Percentiles rank a stretch among this genome's conserved stretches.
phyloP scores from a whole-genome alignment of 177 flowering plant species.

The Vitis hybrid region DNA sequence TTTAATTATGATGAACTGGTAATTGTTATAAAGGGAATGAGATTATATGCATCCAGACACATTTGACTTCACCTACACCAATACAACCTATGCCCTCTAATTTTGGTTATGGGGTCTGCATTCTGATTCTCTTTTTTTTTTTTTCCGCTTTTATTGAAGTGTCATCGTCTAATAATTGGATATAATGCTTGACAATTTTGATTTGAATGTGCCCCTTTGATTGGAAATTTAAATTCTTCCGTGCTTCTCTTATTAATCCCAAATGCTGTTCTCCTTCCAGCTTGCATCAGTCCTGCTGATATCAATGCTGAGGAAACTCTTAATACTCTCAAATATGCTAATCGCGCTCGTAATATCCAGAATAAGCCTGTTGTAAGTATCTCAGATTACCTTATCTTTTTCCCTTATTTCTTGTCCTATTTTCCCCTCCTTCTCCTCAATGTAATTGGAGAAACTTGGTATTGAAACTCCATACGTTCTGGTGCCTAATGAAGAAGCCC shows the following conservation, averaged over 20 bases:
- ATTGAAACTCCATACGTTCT: background rate
- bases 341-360: slow-evolving; percentile 97
- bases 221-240: background rate
- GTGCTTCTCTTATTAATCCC: background rate
- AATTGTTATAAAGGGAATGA: too few relatives aligned
- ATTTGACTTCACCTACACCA: too few relatives aligned
- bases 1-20: too few relatives aligned
- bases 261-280: slow-evolving; percentile 37
- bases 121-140: background rate
- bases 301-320: slow-evolving; percentile 98
- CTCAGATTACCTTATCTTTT: background rate
- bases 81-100: too few relatives aligned
- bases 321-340: slow-evolving; percentile 96
- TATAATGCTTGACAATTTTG: background rate
- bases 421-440: background rate
- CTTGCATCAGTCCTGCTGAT: slow-evolving; percentile 99
- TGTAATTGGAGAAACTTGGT: background rate
- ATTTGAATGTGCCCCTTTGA: background rate
- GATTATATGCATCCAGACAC: too few relatives aligned
- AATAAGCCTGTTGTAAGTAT: slow-evolving; percentile 94
- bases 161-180: background rate
- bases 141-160: background rate
- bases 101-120: too few relatives aligned
- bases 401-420: slow-evolving; percentile 1
- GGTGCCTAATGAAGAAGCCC: background rate